A percentile compares a stretch with the other conserved stretches of the same genome.
These are phyloP conservation scores for Lactarius akahatsu DNA, from an alignment of 768 basidiomycete species.

Conservation along the genomic window DNA sequence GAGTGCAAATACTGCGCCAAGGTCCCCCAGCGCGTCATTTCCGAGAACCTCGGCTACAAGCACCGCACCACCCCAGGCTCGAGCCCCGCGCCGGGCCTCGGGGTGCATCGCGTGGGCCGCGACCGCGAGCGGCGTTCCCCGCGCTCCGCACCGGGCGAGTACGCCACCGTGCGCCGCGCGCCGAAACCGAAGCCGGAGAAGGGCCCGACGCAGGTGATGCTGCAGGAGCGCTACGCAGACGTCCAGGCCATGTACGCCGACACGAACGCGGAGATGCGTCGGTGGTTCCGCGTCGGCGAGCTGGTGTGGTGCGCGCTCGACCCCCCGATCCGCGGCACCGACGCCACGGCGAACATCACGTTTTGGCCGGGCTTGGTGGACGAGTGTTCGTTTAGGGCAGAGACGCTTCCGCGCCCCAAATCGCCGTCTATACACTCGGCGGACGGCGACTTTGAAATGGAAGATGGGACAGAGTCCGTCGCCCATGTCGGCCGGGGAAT, in stretches of 20 bases:
- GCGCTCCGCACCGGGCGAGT: slow-evolving; percentile 35
- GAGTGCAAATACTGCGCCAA: slow-evolving; percentile 77
- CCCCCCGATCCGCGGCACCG: slow-evolving; percentile 47
- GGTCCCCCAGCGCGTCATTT: slow-evolving; percentile 67
- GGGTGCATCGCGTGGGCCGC: slow-evolving; percentile 24
- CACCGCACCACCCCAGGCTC: slow-evolving; percentile 24
- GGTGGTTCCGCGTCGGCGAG: slow-evolving; percentile 69
- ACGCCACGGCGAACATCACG: slow-evolving; percentile 47
- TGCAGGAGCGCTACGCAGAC: slow-evolving; percentile 63
- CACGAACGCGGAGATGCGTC: slow-evolving; percentile 46
- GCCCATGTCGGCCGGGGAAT: slow-evolving; percentile 1
- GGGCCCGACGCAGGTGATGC: slow-evolving; percentile 48
- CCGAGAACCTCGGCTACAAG: slow-evolving; percentile 53
- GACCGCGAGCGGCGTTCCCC: slow-evolving; percentile 20
- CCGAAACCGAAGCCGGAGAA: slow-evolving; percentile 38
- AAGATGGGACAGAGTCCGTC: slow-evolving; percentile 19
- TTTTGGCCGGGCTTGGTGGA: slow-evolving; percentile 78
- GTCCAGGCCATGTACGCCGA: slow-evolving; percentile 55
- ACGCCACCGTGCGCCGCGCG: slow-evolving; percentile 42
- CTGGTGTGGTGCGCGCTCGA: slow-evolving; percentile 67
- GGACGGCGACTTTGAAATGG: slow-evolving; percentile 31
- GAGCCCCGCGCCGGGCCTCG: slow-evolving; percentile 11
- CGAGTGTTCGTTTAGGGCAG: slow-evolving; percentile 51
- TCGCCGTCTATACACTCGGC: slow-evolving; percentile 25
- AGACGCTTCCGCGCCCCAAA: slow-evolving; percentile 38